These are phyloP conservation scores for Coffea canephora DNA, from an alignment of 257 asterid genomes.

Conservation along the genomic window DNA sequence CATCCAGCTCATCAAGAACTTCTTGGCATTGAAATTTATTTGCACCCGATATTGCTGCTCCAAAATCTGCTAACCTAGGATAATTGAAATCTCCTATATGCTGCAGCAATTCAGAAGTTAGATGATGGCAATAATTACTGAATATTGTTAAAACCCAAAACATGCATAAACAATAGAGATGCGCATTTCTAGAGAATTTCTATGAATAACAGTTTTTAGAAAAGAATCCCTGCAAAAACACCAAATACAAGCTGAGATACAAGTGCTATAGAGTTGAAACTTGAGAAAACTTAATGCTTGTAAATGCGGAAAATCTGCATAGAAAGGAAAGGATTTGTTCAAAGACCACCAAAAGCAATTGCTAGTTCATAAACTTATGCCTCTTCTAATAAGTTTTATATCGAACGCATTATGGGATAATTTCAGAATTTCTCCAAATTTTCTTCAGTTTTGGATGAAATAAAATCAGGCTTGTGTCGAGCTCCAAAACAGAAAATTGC, in stretches of 20 bases:
- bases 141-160: constrained; percentile 10
- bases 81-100: constrained; percentile 91
- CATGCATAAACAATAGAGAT: not conserved
- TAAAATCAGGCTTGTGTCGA: not conserved
- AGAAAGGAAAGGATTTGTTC: not conserved
- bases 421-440: not conserved
- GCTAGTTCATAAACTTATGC: not conserved
- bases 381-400: not conserved
- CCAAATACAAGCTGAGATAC: not conserved
- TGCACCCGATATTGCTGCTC: constrained; percentile 98
- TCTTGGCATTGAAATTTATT: constrained; percentile 79
- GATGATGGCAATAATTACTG: constrained; percentile 12
- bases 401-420: not conserved
- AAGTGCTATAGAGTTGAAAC: not conserved
- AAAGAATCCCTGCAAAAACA: not conserved
- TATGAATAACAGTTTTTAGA: not conserved
- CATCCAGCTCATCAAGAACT: constrained; percentile 99
- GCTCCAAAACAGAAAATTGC: not conserved
- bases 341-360: not conserved
- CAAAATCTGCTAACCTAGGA: constrained; percentile 98
- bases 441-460: not conserved
- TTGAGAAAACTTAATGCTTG: not conserved
- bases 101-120: constrained; percentile 51
- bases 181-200: constrained; percentile 1
- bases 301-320: not conserved